Evolutionary conservation across 2,329 filamentous ascomycete species (phyloP).

Genomic region (Trichoderma aggressivum): DNA sequence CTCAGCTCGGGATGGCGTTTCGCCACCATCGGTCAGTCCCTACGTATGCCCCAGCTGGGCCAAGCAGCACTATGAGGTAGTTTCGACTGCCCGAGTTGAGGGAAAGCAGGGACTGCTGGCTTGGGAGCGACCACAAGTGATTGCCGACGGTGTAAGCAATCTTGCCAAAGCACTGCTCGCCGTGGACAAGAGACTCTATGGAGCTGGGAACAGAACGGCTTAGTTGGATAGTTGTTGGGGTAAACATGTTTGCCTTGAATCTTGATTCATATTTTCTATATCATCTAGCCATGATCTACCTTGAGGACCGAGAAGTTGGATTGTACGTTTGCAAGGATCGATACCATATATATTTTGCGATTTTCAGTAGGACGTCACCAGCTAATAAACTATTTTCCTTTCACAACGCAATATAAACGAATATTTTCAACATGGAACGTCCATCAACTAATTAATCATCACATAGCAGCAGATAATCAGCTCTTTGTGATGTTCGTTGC

Average conservation of each 20-base stretch:
- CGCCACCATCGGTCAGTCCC: not conserved
- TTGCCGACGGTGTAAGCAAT: conserved; percentile 40
- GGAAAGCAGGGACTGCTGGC: conserved; percentile 45
- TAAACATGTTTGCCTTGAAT: conserved; percentile 23
- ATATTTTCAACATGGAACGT: not conserved
- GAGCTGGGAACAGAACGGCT: conserved; percentile 28
- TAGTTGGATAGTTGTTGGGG: conserved; percentile 34
- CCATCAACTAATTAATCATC: not conserved
- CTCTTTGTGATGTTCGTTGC: not conserved
- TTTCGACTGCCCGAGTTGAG: conserved; percentile 38
- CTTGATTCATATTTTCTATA: not conserved
- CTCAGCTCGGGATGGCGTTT: conserved; percentile 8
- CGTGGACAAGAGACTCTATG: conserved; percentile 37
- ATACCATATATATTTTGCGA: not conserved
- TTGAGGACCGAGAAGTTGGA: not conserved
- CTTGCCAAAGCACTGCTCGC: conserved; percentile 40
- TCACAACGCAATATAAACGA: not conserved
- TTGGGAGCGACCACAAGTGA: conserved; percentile 48
- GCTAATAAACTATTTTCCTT: not conserved
- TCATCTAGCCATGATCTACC: not conserved
- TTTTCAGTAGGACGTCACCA: not conserved
- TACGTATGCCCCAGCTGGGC: conserved; percentile 52
- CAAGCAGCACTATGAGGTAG: conserved; percentile 40
- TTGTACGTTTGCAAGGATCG: not conserved
- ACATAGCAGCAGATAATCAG: not conserved